These are phyloP conservation scores for Geotrichum siamense DNA, from an alignment of 1,139 yeast species.

Conservation along the genomic window DNA sequence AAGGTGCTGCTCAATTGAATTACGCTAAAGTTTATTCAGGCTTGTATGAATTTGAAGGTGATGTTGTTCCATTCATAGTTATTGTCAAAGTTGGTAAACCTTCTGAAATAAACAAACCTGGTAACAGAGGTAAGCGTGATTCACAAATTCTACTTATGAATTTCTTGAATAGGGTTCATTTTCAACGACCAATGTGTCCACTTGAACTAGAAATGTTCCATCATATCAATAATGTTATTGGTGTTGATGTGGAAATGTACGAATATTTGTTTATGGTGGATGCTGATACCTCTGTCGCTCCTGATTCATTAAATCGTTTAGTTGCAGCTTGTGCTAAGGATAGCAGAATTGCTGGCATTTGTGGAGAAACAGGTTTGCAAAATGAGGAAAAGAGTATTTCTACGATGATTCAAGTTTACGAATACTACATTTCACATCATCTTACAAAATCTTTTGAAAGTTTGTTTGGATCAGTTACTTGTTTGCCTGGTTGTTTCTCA, in stretches of 20 bases:
- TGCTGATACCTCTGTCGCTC: conserved; percentile 38
- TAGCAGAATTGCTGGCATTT: conserved; percentile 36
- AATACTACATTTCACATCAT: conserved; percentile 39
- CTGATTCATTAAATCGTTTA: conserved; percentile 35
- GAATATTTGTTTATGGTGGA: conserved; percentile 38
- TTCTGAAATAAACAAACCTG: conserved; percentile 34
- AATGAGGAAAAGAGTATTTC: conserved; percentile 36
- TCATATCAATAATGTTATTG: conserved; percentile 38
- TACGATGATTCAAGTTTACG: conserved; percentile 41
- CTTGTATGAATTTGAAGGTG: conserved; percentile 37
- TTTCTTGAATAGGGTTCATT: conserved; percentile 37
- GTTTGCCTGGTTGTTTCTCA: conserved; percentile 41
- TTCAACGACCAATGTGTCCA: conserved; percentile 37
- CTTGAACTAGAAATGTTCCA: conserved; percentile 39
- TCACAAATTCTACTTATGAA: conserved; percentile 39
- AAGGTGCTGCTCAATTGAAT: conserved; percentile 36
- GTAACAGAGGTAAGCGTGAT: conserved; percentile 41
- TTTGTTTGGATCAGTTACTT: conserved; percentile 38
- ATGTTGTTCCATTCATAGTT: conserved; percentile 37
- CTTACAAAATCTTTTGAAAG: conserved; percentile 40
- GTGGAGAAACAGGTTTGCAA: conserved; percentile 39
- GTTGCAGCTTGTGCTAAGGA: conserved; percentile 37
- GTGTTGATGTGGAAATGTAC: conserved; percentile 39
- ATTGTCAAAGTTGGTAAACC: conserved; percentile 38
- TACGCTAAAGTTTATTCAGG: conserved; percentile 39